Conservation (phyloP, 2,329 filamentous ascomycete species). For the Hymenotorrendiella dingleyae region DNA sequence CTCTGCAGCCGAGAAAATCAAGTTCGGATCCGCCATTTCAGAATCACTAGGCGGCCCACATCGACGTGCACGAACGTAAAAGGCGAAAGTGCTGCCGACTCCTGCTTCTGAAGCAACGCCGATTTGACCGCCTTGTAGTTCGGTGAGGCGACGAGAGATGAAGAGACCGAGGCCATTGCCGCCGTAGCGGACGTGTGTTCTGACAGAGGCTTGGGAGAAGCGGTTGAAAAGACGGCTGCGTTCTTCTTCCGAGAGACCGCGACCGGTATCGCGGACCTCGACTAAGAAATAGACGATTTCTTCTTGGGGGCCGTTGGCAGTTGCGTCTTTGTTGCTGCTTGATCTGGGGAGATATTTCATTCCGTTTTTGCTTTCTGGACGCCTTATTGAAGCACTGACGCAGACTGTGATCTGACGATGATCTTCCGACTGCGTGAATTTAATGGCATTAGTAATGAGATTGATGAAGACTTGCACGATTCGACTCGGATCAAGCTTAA, state of each 20-base stretch:
- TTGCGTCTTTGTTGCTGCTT: slow-evolving; percentile 10
- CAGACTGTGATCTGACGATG: slow-evolving; percentile 48
- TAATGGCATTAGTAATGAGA: slow-evolving; percentile 61
- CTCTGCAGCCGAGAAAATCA: too few relatives aligned
- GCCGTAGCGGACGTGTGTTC: slow-evolving; percentile 53
- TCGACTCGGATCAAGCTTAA: slow-evolving; percentile 67
- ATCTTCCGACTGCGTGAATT: slow-evolving; percentile 55
- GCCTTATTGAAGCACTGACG: slow-evolving; percentile 34
- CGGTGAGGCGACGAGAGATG: slow-evolving; percentile 57
- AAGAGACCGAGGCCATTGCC: slow-evolving; percentile 59
- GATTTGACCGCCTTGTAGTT: slow-evolving; percentile 60
- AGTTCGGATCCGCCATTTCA: neutral
- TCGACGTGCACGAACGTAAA: slow-evolving; percentile 41
- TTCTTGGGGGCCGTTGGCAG: slow-evolving; percentile 28
- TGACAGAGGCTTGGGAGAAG: slow-evolving; percentile 55
- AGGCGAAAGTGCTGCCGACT: slow-evolving; percentile 53
- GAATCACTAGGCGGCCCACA: neutral
- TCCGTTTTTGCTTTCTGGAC: neutral
- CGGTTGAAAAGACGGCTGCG: slow-evolving; percentile 61
- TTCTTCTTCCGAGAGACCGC: slow-evolving; percentile 55
- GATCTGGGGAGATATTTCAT: slow-evolving; percentile 4
- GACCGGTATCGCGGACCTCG: slow-evolving; percentile 59
- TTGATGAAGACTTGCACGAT: slow-evolving; percentile 73
- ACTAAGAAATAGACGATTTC: slow-evolving; percentile 38
- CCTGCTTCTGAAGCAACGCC: slow-evolving; percentile 54